Conservation (phyloP, 2,329 filamentous ascomycete genomes). For the Paraphoma sp. region DNA sequence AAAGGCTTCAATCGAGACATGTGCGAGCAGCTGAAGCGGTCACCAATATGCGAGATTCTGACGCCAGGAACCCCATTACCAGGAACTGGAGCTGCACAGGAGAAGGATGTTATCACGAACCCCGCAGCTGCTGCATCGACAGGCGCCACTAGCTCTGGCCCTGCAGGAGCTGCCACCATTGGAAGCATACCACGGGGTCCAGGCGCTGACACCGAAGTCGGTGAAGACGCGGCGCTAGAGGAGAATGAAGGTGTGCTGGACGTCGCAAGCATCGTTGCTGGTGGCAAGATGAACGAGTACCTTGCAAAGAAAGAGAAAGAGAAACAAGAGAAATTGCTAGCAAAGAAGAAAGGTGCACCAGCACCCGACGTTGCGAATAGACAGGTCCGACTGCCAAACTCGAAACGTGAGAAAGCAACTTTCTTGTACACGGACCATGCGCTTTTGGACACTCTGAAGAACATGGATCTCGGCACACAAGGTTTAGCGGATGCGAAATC, state of each 20-base stretch:
- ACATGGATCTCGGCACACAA: conserved; percentile 55
- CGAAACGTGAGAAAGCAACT: conserved; percentile 70
- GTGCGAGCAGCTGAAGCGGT: conserved; percentile 71
- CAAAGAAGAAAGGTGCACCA: conserved; percentile 66
- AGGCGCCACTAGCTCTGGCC: conserved; percentile 56
- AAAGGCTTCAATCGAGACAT: conserved; percentile 67
- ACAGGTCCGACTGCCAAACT: conserved; percentile 70
- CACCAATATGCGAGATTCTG: conserved; percentile 67
- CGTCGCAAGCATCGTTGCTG: conserved; percentile 83
- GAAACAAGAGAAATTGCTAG: conserved; percentile 69
- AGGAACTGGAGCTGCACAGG: conserved; percentile 52
- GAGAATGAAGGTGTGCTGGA: conserved; percentile 79
- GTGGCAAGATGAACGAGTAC: conserved; percentile 81
- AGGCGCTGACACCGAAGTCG: conserved; percentile 62
- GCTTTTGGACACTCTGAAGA: conserved; percentile 61
- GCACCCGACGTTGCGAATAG: conserved; percentile 64
- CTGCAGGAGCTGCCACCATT: conserved; percentile 51
- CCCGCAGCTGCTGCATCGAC: conserved; percentile 64
- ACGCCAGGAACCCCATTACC: conserved; percentile 62
- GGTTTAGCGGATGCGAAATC: conserved; percentile 59
- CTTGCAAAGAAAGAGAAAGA: conserved; percentile 83
- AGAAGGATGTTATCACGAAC: conserved; percentile 51
- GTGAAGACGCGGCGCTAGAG: conserved; percentile 56
- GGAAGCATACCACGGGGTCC: conserved; percentile 59
- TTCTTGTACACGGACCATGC: conserved; percentile 77